These are phyloP conservation scores for Anacardium occidentale DNA, from an alignment of 345 rosid species.

Conservation along the genomic window DNA sequence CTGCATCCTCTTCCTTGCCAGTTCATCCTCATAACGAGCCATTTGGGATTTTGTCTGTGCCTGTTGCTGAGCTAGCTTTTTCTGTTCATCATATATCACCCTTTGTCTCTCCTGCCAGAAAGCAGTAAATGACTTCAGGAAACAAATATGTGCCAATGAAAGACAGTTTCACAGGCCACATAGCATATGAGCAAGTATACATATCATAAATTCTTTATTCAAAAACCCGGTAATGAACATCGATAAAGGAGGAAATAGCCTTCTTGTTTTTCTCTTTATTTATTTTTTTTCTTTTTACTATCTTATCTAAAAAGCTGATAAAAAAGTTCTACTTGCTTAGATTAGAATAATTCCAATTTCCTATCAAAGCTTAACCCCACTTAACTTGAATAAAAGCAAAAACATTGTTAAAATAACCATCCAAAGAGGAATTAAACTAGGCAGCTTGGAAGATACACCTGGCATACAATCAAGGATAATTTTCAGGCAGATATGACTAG, in stretches of 20 bases:
- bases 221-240: background rate
- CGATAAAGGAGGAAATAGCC: slow-evolving; percentile 7
- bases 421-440: background rate
- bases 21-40: slow-evolving; percentile 91
- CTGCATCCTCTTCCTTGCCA: slow-evolving; percentile 99
- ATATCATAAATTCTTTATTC: background rate
- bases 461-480: no score
- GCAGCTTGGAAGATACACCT: background rate
- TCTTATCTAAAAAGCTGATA: background rate
- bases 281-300: background rate
- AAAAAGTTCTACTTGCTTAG: background rate
- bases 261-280: background rate
- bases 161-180: background rate
- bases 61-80: slow-evolving; percentile 80
- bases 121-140: slow-evolving; percentile 3
- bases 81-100: slow-evolving; percentile 88
- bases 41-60: slow-evolving; percentile 93
- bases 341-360: background rate
- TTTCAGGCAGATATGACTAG: no score
- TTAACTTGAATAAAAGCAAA: background rate
- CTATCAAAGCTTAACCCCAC: background rate
- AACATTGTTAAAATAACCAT: background rate
- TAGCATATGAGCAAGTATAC: slow-evolving; percentile 7
- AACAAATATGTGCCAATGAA: background rate
- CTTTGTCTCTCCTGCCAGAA: slow-evolving; percentile 77